Evolutionary conservation across 75 land plant species (phyloP).

Genomic region (Pseudotsuga menziesii): DNA sequence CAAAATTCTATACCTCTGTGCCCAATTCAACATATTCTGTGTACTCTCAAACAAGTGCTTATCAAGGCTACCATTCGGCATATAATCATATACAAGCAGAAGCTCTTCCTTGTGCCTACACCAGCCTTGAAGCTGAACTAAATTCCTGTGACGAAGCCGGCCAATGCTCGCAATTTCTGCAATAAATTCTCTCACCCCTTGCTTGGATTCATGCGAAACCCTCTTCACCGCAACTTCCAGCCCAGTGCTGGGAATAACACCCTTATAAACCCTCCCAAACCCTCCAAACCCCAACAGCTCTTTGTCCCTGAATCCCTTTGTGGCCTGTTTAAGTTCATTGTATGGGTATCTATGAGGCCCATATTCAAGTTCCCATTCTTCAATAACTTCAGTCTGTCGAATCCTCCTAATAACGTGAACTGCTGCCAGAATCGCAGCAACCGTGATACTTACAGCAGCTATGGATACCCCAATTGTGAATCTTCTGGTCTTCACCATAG

Average conservation of each 20-base stretch:
- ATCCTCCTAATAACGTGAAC: not conserved
- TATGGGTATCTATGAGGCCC: conserved; percentile 26
- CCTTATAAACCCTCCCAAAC: conserved; percentile 40
- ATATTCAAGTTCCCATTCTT: conserved; percentile 20
- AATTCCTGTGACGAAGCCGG: conserved; percentile 51
- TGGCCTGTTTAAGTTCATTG: conserved; percentile 31
- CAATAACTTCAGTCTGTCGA: not conserved
- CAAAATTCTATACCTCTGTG: conserved; percentile 31
- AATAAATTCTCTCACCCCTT: conserved; percentile 55
- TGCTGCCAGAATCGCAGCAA: not conserved
- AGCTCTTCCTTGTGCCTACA: conserved; percentile 41
- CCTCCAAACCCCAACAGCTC: conserved; percentile 33
- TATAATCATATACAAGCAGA: conserved; percentile 68
- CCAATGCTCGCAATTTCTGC: conserved; percentile 71
- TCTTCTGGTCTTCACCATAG: no score
- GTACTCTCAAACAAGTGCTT: conserved; percentile 34
- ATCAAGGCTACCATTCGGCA: conserved; percentile 79
- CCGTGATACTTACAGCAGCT: not conserved
- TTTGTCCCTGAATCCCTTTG: conserved; percentile 24
- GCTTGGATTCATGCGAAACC: conserved; percentile 33
- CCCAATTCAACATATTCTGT: conserved; percentile 35
- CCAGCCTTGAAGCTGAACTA: conserved; percentile 69
- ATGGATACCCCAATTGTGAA: not conserved
- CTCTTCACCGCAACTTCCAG: conserved; percentile 49
- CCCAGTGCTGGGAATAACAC: conserved; percentile 27